phyloP scores from a whole-genome alignment of 306 rosid genomes.

The Fragaria ananassa region DNA sequence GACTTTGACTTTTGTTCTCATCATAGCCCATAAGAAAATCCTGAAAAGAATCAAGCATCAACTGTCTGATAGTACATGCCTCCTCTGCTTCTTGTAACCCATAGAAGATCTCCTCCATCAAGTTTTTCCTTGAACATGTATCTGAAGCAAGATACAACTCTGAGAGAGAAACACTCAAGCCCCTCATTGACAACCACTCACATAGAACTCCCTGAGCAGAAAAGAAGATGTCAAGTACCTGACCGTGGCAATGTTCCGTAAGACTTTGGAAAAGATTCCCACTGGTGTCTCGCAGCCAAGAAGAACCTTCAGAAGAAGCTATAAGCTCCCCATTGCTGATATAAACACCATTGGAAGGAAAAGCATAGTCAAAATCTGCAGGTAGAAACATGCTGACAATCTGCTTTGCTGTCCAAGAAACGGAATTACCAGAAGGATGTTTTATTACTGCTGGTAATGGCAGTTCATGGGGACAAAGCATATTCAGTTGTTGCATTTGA shows the following conservation, averaged over 20 bases:
- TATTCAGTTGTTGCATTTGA: slow-evolving; percentile 84
- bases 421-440: slow-evolving; percentile 41
- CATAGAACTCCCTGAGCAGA: slow-evolving; percentile 75
- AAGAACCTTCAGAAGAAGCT: slow-evolving; percentile 69
- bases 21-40: slow-evolving; percentile 47
- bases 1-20: slow-evolving; percentile 31
- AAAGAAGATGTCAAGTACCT: slow-evolving; percentile 51
- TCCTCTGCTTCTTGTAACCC: slow-evolving; percentile 79
- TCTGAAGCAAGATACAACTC: slow-evolving; percentile 70
- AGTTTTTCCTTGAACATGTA: slow-evolving; percentile 51
- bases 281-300: slow-evolving; percentile 66
- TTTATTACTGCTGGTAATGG: slow-evolving; percentile 55
- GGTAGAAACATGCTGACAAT: slow-evolving; percentile 81
- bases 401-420: slow-evolving; percentile 83
- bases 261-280: slow-evolving; percentile 63
- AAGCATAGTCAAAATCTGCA: slow-evolving; percentile 49
- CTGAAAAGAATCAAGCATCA: slow-evolving; percentile 50
- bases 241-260: slow-evolving; percentile 41
- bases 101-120: slow-evolving; percentile 68
- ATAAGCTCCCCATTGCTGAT: slow-evolving; percentile 61
- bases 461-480: slow-evolving; percentile 43
- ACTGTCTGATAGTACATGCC: slow-evolving; percentile 57
- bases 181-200: slow-evolving; percentile 84
- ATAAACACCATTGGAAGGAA: slow-evolving; percentile 45
- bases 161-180: slow-evolving; percentile 86